Evolutionary conservation across 345 rosid species (phyloP).

Genomic region (Acer campestre): DNA sequence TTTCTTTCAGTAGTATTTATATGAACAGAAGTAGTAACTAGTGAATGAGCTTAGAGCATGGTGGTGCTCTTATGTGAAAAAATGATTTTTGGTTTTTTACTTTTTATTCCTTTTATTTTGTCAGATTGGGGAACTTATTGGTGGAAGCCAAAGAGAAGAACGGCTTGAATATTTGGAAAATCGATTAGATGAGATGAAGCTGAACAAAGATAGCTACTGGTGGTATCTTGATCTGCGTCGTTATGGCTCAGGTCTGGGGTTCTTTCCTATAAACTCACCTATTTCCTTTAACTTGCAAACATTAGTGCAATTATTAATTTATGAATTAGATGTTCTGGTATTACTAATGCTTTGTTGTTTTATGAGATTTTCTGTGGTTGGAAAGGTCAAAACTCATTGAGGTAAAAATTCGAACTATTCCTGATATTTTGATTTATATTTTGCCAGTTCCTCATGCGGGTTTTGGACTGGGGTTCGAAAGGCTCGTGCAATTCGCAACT

Average conservation of each 20-base stretch:
- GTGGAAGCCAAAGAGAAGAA: constrained; percentile 99
- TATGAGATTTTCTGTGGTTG: background rate
- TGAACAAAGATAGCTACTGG: constrained; percentile 85
- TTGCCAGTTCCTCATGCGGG: constrained; percentile 97
- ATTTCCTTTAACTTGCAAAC: constrained; percentile 2
- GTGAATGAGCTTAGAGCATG: background rate
- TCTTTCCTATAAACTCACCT: background rate
- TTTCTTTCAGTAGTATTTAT: background rate
- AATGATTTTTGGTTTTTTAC: too few species aligned
- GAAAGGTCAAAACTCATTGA: background rate
- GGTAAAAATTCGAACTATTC: background rate
- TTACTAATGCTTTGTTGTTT: background rate
- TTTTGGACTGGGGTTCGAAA: constrained; percentile 91
- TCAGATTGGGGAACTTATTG: constrained; percentile 93
- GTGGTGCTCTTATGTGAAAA: too few species aligned
- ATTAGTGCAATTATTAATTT: background rate
- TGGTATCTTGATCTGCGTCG: constrained; percentile 98
- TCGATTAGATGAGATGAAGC: constrained; percentile 74
- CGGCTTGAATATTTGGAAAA: constrained; percentile 81
- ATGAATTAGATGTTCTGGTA: background rate
- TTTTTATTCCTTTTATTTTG: constrained; percentile 8
- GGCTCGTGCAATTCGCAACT: constrained; percentile 94
- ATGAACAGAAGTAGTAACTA: background rate
- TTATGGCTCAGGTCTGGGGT: constrained; percentile 84
- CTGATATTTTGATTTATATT: background rate